Evolutionary conservation across 768 basidiomycete genomes (phyloP).

Genomic region (Cystobasidium ongulense): DNA sequence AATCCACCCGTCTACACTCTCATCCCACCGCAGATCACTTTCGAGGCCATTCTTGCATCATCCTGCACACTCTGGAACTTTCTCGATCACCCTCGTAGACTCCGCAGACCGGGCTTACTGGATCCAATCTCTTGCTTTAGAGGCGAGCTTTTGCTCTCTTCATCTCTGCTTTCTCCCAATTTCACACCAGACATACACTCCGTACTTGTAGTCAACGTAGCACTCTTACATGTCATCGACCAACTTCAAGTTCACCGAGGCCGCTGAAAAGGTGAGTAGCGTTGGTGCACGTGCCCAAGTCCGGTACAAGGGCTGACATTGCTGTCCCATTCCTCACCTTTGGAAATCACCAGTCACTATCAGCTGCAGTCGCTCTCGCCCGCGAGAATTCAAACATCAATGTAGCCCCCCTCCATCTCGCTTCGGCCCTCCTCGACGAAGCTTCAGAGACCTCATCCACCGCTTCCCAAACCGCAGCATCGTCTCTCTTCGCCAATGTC

Average conservation of each 20-base stretch:
- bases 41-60: not conserved
- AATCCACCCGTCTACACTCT: no score
- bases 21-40: no score
- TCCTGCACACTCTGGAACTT: not conserved
- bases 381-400: constrained; percentile 29
- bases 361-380: constrained; percentile 7
- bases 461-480: constrained; percentile 43
- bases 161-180: not conserved
- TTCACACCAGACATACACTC: not conserved
- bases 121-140: no score
- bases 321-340: not conserved
- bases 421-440: constrained; percentile 66
- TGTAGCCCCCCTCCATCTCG: constrained; percentile 63
- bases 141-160: not conserved
- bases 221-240: constrained; percentile 4
- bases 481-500: constrained; percentile 66
- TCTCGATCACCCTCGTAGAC: not conserved
- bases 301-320: not conserved
- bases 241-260: constrained; percentile 32
- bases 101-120: not conserved
- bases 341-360: not conserved
- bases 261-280: constrained; percentile 15
- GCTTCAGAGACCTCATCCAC: constrained; percentile 30
- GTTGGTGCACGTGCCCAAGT: not conserved
- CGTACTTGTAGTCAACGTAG: not conserved